These are phyloP conservation scores for Phytophthora vignae DNA, from an alignment of 352 stramenopile species.

Conservation along the genomic window DNA sequence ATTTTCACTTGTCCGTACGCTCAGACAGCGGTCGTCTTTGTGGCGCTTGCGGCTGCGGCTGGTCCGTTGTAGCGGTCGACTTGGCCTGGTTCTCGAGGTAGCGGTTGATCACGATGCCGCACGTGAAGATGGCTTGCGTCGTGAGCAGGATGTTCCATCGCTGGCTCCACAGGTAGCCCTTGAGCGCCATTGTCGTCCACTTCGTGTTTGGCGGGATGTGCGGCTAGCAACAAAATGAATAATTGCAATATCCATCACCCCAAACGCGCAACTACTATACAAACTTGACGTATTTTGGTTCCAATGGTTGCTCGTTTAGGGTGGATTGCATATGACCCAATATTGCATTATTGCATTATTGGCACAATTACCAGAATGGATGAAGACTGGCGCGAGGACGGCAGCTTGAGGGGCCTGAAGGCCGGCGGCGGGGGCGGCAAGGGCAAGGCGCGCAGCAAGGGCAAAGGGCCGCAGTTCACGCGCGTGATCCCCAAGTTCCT, in stretches of 20 bases:
- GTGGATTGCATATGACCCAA: background rate
- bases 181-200: conserved; percentile 51
- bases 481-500: conserved; percentile 88
- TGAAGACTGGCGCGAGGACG: conserved; percentile 81
- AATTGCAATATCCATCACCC: background rate
- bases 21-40: conserved; percentile 8
- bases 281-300: background rate
- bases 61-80: background rate
- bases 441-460: conserved; percentile 39
- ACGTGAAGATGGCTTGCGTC: conserved; percentile 76
- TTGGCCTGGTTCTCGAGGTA: conserved; percentile 42
- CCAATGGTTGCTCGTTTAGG: background rate
- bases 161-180: conserved; percentile 65
- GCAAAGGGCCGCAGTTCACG: conserved; percentile 76
- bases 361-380: conserved; percentile 50
- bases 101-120: conserved; percentile 66
- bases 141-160: conserved; percentile 84
- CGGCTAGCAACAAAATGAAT: conserved; percentile 1
- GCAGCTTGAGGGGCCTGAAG: conserved; percentile 73
- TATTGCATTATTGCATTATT: background rate
- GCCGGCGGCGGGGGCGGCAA: conserved; percentile 20
- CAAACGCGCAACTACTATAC: background rate
- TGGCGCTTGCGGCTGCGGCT: conserved; percentile 16
- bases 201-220: conserved; percentile 8
- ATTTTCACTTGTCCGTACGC: conserved; percentile 19